A percentile compares a stretch with the other conserved stretches of the same genome.
Evolutionary conservation across 2,329 filamentous ascomycete species (phyloP).

Genomic region (Polytolypa hystricis): DNA sequence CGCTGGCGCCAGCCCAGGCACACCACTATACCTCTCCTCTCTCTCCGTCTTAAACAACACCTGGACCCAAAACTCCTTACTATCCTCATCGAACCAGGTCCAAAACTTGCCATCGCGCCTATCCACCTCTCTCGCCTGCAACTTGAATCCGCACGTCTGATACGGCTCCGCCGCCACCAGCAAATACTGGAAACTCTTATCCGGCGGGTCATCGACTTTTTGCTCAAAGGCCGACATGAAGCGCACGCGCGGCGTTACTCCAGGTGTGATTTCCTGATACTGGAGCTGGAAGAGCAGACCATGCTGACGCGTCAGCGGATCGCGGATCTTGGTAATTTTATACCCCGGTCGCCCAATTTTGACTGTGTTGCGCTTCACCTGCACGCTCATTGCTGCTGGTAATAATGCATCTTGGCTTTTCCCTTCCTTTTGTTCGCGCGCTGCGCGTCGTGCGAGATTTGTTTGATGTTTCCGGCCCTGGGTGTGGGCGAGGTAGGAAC

Average conservation of each 20-base stretch:
- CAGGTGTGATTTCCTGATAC: conserved; percentile 77
- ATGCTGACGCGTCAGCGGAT: conserved; percentile 77
- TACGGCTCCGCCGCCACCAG: conserved; percentile 94
- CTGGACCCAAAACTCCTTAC: conserved; percentile 96
- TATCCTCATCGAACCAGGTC: conserved; percentile 89
- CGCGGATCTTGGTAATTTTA: conserved; percentile 92
- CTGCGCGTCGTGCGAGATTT: conserved; percentile 87
- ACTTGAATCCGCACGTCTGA: conserved; percentile 93
- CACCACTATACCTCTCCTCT: conserved; percentile 71
- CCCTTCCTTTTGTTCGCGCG: conserved; percentile 88
- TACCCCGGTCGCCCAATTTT: conserved; percentile 96
- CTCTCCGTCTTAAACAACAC: conserved; percentile 97
- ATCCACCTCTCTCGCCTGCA: conserved; percentile 88
- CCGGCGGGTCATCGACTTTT: conserved; percentile 79
- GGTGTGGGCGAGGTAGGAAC: conserved; percentile 95
- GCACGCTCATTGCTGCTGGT: conserved; percentile 65
- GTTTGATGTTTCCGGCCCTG: conserved; percentile 99
- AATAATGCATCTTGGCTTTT: conserved; percentile 53
- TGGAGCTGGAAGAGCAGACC: conserved; percentile 93
- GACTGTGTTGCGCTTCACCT: conserved; percentile 70
- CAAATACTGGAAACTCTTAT: conserved; percentile 90
- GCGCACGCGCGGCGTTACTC: conserved; percentile 68
- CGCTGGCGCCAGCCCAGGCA: conserved; percentile 53
- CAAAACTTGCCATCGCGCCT: conserved; percentile 79
- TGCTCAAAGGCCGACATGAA: conserved; percentile 99